Base-by-base conservation (phyloP, 768 basidiomycete species). In the Auriscalpium vulgare region DNA sequence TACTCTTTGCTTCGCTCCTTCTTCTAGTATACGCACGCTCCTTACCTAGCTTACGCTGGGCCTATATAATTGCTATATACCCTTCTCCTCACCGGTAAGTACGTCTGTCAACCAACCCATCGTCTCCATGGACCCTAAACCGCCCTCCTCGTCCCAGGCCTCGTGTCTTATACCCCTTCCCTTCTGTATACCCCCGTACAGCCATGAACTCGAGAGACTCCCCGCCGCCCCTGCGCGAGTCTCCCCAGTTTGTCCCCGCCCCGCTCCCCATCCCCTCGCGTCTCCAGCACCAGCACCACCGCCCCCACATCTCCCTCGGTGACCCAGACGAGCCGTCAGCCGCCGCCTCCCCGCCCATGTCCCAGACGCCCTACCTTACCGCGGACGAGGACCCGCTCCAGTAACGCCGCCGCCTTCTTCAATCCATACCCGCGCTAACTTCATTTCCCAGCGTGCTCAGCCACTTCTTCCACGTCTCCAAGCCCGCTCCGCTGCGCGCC, bases 371-470 rank as follows among this genome's bases (percentile, higher is more conserved):
- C 17, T 52, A 57, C 43, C 51, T 53, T 50, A 50, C 45, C 46
- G 47, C 40, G 0, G 60, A 62, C 40, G 60, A 59, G 53, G 55
- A 62, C 50, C 54, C 60, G 7, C 50, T 59, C 35, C 50, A 47
- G 58, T 36, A 50, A 8, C 43, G 36, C 11, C 14, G 10, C 13
- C 21, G n/a, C 23, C 35, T 35, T 11, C 1, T 38, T 23, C 6
- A 9, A 10, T 50, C 16, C 37, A 4, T 9, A 37, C 35, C 14
- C 16, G 2, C 19, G 43, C 34, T 21, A 2, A 36, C 1, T 29
- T 9, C 17, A 19, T 10, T 14, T 8, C 37, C 0, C 35, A 55
- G 56, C 19, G 43, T 50, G 37, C 47, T 57, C 54, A 60, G 59
- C 53, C 35, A 52, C 14, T 38, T 35, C 44, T 38, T 54, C 43